Base-by-base conservation (phyloP, 352 stramenopile species). In the Thalassiosira mediterranea region DNA sequence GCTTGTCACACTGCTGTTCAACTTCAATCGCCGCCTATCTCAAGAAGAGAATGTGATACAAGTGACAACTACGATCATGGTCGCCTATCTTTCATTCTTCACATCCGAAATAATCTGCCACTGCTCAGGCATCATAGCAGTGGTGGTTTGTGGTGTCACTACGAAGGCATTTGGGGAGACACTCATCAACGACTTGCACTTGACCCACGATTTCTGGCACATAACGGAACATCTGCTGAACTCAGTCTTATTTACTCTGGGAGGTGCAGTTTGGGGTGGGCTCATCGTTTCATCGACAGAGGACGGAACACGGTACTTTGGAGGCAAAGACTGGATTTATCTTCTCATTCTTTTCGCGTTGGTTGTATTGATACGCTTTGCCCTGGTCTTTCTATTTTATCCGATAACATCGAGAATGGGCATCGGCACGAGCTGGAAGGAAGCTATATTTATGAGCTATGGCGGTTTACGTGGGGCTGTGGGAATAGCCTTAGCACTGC, bases 151-250 rank as follows among this genome's bases (percentile, higher is more conserved):
- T 66, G 91, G 90, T 44, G 37, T 95, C 8, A 72, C 67, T 0
- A 71, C 82, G 2, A 88, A 87, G 54, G 75, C 76, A 8, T 80
- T 91, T 25, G 90, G 88, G n/a, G 52, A 79, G 38, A 79, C 62
- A 1, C 48, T 86, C 4, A 79, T 94, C 34, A 89, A 91, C 54
- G 72, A 92, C 56, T 42, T 37, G 2, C 67, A 90, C 13, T 44
- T 91, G 17, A 79, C 90, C 58, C 54, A 91, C 49, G 64, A 87
- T 28, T 93, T 94, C 72, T 90, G 88, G 84, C 40, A 73, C 8
- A 71, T 94, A 8, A 47, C 90, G 1, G 90, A 94, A 62, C 81
- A 92, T 54, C 62, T 95, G n/a, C 64, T 92, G 21, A 93, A 93
- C 51, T 93, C 88, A 5, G 15, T 93, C 19, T 42, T 94, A 0